These are phyloP conservation scores for Peronosclerospora sorghi DNA, from an alignment of 352 stramenopile genomes.

Conservation along the genomic window DNA sequence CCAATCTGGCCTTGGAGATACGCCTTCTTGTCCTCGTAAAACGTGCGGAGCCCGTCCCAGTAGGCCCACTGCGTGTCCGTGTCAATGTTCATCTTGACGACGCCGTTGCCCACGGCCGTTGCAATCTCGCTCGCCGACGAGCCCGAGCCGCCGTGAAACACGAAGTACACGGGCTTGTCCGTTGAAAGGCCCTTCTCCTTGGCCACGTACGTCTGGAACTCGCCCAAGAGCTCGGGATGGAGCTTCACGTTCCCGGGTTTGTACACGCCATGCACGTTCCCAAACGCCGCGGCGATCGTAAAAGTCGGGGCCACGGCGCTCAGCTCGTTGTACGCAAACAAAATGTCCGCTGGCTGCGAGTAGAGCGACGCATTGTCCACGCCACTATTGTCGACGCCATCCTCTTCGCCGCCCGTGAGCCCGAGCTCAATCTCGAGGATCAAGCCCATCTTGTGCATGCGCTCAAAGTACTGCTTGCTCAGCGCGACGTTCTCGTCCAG, in stretches of 20 bases:
- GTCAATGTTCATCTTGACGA: slow-evolving; percentile 99
- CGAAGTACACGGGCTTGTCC: slow-evolving; percentile 96
- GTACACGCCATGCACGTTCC: slow-evolving; percentile 91
- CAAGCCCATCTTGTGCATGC: slow-evolving; percentile 93
- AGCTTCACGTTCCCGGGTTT: slow-evolving; percentile 98
- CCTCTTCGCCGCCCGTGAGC: slow-evolving; percentile 96
- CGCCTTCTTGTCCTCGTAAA: slow-evolving; percentile 95
- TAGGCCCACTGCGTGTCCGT: slow-evolving; percentile 99
- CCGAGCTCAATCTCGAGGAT: slow-evolving; percentile 98
- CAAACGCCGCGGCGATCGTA: slow-evolving; percentile 85
- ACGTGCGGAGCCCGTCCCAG: slow-evolving; percentile 97
- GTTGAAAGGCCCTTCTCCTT: slow-evolving; percentile 57
- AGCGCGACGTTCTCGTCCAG: slow-evolving; percentile 97
- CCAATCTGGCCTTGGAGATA: slow-evolving; percentile 97
- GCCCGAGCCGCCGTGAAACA: slow-evolving; percentile 98
- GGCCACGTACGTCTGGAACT: slow-evolving; percentile 88
- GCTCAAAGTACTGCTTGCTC: slow-evolving; percentile 96
- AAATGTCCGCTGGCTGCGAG: slow-evolving; percentile 37
- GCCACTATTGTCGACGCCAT: slow-evolving; percentile 96
- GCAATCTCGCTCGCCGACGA: slow-evolving; percentile 94
- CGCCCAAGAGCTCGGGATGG: slow-evolving; percentile 93
- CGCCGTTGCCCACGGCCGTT: slow-evolving; percentile 91
- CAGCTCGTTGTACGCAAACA: slow-evolving; percentile 92
- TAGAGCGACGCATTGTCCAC: slow-evolving; percentile 89
- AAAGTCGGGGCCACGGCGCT: slow-evolving; percentile 87